phyloP scores from a whole-genome alignment of 192 early-diverging fungal genomes.

The Entrophospora sp. region DNA sequence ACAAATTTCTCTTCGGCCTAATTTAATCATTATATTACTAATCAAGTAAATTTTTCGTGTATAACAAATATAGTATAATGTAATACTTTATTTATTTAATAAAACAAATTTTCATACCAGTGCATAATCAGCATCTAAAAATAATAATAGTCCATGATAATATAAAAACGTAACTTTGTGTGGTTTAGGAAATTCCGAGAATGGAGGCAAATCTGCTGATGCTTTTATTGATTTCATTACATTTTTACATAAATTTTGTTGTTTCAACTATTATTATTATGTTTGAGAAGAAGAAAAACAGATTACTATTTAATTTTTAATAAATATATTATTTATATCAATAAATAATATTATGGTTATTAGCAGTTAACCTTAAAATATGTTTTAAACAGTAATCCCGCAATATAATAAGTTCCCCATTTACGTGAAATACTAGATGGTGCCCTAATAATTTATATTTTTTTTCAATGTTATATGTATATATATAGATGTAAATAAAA shows the following conservation, averaged over 20 bases:
- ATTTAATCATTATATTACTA: no score
- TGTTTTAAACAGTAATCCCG: conserved; percentile 75
- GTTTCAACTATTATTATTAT: conserved; percentile 49
- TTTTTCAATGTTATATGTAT: background rate
- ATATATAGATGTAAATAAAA: background rate
- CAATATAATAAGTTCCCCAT: conserved; percentile 89
- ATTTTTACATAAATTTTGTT: conserved; percentile 76
- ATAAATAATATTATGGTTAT: no score
- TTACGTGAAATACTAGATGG: conserved; percentile 58
- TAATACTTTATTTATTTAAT: background rate
- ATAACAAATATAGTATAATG: background rate
- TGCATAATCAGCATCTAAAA: conserved; percentile 73
- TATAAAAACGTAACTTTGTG: conserved; percentile 83
- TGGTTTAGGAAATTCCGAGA: conserved; percentile 71
- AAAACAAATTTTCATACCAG: conserved; percentile 31
- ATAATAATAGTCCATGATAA: conserved; percentile 79
- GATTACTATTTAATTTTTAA: background rate
- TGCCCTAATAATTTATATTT: conserved; percentile 17
- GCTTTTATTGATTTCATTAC: conserved; percentile 64
- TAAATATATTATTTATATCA: background rate
- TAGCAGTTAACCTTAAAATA: conserved; percentile 82
- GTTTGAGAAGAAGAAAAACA: background rate
- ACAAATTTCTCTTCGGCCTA: conserved; percentile 47
- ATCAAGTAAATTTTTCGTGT: no score
- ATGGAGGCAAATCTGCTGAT: conserved; percentile 60